A percentile compares a stretch with the other conserved stretches of the same genome.
phyloP scores from a whole-genome alignment of 2,329 filamentous ascomycete genomes.

The Fusarium agapanthi region DNA sequence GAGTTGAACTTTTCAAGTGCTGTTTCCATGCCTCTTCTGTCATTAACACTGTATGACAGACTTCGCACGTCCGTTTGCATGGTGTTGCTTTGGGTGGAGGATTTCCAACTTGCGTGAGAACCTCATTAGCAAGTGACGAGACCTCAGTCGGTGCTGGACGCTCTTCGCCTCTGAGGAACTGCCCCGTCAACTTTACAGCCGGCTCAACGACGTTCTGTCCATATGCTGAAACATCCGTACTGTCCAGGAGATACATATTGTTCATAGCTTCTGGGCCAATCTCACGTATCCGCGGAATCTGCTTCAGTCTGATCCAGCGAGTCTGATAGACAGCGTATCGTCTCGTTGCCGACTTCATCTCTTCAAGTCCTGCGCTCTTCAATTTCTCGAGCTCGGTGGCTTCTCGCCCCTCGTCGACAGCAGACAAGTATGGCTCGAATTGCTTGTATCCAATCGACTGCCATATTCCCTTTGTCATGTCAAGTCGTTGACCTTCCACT shows the following conservation, averaged over 20 bases:
- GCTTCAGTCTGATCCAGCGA: constrained; percentile 86
- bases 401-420: constrained; percentile 46
- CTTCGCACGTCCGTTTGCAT: constrained; percentile 71
- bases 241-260: constrained; percentile 82
- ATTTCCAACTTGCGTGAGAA: constrained; percentile 61
- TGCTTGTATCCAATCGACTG: constrained; percentile 97
- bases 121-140: constrained; percentile 58
- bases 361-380: constrained; percentile 70
- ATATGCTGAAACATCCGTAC: constrained; percentile 73
- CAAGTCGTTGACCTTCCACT: constrained; percentile 63
- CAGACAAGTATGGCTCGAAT: constrained; percentile 75
- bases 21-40: constrained; percentile 60
- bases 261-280: constrained; percentile 59
- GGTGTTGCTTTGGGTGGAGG: constrained; percentile 62
- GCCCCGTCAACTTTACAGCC: constrained; percentile 67
- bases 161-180: constrained; percentile 67
- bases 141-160: constrained; percentile 62
- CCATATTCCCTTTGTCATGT: constrained; percentile 88
- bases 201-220: constrained; percentile 68
- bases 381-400: constrained; percentile 60
- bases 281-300: constrained; percentile 73
- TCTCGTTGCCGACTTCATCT: constrained; percentile 82
- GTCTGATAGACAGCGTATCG: constrained; percentile 88
- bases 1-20: constrained; percentile 50
- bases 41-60: constrained; percentile 72